These are phyloP conservation scores for Graphilbum fragrans DNA, from an alignment of 2,329 filamentous ascomycete genomes.

Conservation along the genomic window DNA sequence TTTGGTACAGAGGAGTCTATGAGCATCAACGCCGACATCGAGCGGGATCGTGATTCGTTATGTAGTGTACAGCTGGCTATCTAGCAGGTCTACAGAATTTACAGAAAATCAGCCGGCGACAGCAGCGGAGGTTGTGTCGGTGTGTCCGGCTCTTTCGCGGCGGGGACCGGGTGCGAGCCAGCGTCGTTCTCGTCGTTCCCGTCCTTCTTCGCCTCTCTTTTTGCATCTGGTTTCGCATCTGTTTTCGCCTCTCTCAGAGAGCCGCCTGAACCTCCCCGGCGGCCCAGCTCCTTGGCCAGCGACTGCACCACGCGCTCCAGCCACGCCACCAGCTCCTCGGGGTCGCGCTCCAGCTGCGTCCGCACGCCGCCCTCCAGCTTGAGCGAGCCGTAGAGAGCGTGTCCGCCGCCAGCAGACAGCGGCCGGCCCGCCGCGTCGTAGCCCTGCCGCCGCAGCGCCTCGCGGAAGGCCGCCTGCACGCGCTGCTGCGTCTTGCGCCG, in stretches of 20 bases:
- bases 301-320: constrained; percentile 5
- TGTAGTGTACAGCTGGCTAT: no score
- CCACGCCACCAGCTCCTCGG: constrained; percentile 3
- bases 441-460: constrained; percentile 12
- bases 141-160: no score
- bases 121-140: no score
- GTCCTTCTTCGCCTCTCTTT: not conserved
- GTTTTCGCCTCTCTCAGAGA: no score
- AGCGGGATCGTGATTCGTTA: no score
- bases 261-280: not conserved
- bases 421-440: constrained; percentile 11
- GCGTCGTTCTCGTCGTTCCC: no score
- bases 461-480: constrained; percentile 9
- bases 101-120: no score
- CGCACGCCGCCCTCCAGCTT: constrained; percentile 5
- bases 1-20: not conserved
- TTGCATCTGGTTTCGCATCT: not conserved
- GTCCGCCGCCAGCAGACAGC: not conserved
- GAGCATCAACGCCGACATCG: not conserved
- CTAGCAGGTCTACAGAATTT: no score
- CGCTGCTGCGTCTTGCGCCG: constrained; percentile 5
- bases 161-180: no score
- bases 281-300: constrained; percentile 7
- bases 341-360: constrained; percentile 1
- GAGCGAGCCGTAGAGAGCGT: constrained; percentile 10